Percentiles rank a stretch among this genome's conserved stretches.
Conservation (phyloP, 306 rosid species). For the Vigna reflexopilosa region DNA sequence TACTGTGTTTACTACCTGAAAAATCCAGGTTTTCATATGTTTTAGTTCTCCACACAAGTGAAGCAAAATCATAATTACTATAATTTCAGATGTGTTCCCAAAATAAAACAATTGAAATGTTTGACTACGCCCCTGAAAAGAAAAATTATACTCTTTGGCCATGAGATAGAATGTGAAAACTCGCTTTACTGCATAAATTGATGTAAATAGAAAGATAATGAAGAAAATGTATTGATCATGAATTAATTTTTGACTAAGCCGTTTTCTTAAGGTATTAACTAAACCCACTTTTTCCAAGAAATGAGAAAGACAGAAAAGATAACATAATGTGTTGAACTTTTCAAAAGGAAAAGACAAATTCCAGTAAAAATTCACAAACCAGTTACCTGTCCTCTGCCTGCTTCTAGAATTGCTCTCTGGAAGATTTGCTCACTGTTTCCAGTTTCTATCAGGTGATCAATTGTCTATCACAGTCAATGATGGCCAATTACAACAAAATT, state of each 20-base stretch:
- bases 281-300: too few species aligned
- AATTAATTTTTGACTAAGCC: too few species aligned
- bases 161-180: neutral
- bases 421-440: constrained; percentile 98
- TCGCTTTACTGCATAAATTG: neutral
- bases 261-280: too few species aligned
- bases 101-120: neutral
- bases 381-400: constrained; percentile 88
- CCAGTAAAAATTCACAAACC: neutral
- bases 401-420: constrained; percentile 83
- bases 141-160: too few species aligned
- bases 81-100: neutral
- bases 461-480: constrained; percentile 63
- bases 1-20: constrained; percentile 78
- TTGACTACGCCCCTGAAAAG: too few species aligned
- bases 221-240: too few species aligned
- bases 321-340: constrained; percentile 17
- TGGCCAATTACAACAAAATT: constrained; percentile 46
- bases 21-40: constrained; percentile 32
- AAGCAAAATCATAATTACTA: neutral
- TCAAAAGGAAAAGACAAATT: constrained; percentile 2
- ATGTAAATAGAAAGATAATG: neutral
- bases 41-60: constrained; percentile 19
- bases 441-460: constrained; percentile 92
- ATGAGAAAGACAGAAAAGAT: neutral